phyloP scores from a whole-genome alignment of 2,329 filamentous ascomycete genomes.

The Diaporthe citriasiana region DNA sequence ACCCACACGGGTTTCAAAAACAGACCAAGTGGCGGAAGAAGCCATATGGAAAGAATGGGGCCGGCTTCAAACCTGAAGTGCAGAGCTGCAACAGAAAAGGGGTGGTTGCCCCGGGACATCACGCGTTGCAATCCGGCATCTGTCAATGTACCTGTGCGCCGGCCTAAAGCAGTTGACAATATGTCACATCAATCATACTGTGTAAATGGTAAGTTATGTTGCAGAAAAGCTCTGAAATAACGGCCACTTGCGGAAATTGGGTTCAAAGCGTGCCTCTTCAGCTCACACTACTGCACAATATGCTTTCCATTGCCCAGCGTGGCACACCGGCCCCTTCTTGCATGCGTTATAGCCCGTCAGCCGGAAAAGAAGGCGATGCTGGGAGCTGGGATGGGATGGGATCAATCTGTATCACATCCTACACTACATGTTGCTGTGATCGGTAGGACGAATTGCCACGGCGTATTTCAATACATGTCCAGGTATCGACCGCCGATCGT shows the following conservation, averaged over 20 bases:
- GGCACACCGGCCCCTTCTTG: background rate
- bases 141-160: constrained; percentile 25
- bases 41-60: constrained; percentile 19
- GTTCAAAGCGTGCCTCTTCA: background rate
- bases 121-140: constrained; percentile 29
- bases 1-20: constrained; percentile 22
- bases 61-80: constrained; percentile 12
- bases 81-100: constrained; percentile 20
- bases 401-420: constrained; percentile 17
- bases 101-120: constrained; percentile 1
- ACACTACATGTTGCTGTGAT: constrained; percentile 4
- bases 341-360: background rate
- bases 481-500: background rate
- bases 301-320: background rate
- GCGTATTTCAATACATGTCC: background rate
- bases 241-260: constrained; percentile 14
- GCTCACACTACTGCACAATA: constrained; percentile 7
- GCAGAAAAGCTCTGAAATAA: background rate
- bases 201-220: background rate
- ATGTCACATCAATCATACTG: constrained; percentile 21
- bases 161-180: background rate
- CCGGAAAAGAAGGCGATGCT: background rate
- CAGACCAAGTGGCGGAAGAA: constrained; percentile 22
- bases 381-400: background rate
- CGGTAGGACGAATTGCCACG: background rate